Evolutionary conservation across 352 stramenopile genomes (phyloP), one percentile per base, ranked within the genome.

Genomic region (Phytophthora brassicae): DNA sequence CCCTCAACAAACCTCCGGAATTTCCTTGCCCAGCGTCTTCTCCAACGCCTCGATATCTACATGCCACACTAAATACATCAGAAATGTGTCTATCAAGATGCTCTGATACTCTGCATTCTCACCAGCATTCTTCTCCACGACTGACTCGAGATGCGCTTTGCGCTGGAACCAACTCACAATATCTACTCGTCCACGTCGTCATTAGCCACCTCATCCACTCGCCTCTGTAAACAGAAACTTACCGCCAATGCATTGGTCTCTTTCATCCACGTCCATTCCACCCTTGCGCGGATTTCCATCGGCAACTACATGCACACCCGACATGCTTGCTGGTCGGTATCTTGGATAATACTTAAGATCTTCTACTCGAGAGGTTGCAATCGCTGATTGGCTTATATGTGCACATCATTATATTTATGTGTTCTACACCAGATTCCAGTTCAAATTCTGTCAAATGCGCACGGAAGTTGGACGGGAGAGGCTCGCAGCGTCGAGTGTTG

Each of bases 141-240:
- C 73, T 26, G 68, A 52, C 26, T 70, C 63, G n/a, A 92, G 77
- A 57, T 87, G 68, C 17, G 79, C 68, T 65, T 94, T 94, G 52
- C 81, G 81, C 64, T 90, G 65, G 60, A 94, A 92, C 85, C 85
- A 94, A 70, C 77, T 92, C 66, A 92, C 72, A 50, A 94, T 88
- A 29, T 94, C 84, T 90, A 23, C 45, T 1, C 33, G 12, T 43
- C 1, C 6, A 22, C 4, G 13, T 5, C 20, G 38, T 16, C 31
- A 42, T 50, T 28, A 61, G 22, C 4, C 22, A 39, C 28, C 23
- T 16, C 23, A 7, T 4, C 4, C 42, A 9, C 13, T 13, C 9
- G 16, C n/a, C 24, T 9, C 17, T 26, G 12, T 28, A 16, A 28
- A 6, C 6, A 22, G n/a, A 0, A 11, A 22, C 63, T 23, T 44